Percentiles rank a stretch among this genome's conserved stretches.
These are phyloP conservation scores for Backusella tuberculispora DNA, from an alignment of 192 early-diverging fungal genomes.

Conservation along the genomic window DNA sequence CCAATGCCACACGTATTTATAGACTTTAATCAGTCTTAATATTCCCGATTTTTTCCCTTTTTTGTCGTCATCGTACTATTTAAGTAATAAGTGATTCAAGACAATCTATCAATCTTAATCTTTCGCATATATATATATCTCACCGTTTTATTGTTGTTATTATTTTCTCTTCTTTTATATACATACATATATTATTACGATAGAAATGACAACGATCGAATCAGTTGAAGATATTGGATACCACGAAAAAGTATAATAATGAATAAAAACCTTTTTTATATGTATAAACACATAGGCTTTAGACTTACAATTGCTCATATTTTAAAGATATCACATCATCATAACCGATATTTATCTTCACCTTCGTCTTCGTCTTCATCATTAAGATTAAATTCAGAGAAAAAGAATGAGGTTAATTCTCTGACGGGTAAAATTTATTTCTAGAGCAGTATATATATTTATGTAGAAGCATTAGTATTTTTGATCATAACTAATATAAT, in stretches of 20 bases:
- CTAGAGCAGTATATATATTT: too few species aligned
- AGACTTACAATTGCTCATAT: neutral
- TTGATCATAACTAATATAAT: too few species aligned
- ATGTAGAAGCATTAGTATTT: too few species aligned
- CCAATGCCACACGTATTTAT: constrained; percentile 33
- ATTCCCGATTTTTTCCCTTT: constrained; percentile 14
- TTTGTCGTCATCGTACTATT: neutral
- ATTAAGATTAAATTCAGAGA: neutral
- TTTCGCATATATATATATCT: neutral
- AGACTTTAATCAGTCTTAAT: constrained; percentile 9
- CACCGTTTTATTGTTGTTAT: neutral
- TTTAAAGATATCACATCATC: neutral
- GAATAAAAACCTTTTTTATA: neutral
- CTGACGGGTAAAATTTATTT: neutral
- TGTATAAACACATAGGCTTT: neutral
- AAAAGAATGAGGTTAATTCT: neutral
- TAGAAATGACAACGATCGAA: neutral
- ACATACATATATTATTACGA: neutral
- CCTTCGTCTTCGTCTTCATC: neutral
- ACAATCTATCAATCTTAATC: neutral
- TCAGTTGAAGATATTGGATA: neutral
- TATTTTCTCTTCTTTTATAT: neutral
- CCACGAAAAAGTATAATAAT: neutral
- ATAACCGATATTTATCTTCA: neutral
- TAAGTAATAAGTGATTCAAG: neutral